Evolutionary conservation across 1,139 yeast species (phyloP), one percentile per base, ranked within the genome.

Genomic region (Scheffersomyces titani): DNA sequence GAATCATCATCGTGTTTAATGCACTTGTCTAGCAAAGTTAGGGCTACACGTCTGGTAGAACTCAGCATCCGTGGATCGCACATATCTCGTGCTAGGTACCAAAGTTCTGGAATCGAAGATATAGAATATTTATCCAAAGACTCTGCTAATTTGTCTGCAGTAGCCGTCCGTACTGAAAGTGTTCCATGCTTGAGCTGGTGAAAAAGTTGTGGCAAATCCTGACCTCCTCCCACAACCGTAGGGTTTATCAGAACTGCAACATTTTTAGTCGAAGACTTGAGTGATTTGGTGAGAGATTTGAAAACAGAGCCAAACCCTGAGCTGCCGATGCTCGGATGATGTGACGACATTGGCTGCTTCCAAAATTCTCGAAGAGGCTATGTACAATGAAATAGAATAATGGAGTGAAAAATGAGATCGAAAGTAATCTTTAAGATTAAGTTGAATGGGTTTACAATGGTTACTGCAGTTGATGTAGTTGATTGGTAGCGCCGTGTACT

Each of bases 81-180:
- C 70, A 89, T 73, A 57, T 83, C 86, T 61, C 85, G 75, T 0
- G 88, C 88, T 56, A 86, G 73, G 65, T 88, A 86, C 97, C 97
- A 91, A 3, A 90, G 80, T 63, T 89, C 93, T 0, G 90, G 88
- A 5, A 89, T 78, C 2, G 89, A 83, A 0, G 88, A 79, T 2
- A 87, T 80, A 7, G 88, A 77, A 54, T 80, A 81, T 51, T 79
- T 81, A 49, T 80, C 79, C 3, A 90, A 70, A 1, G 85, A 77
- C 4, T 80, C 81, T 4, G 83, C 74, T 50, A 90, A 71, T 48
- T 79, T 73, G 4, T 75, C 77, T 0, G 90, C 87, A 0, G 90
- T 86, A 1, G 76, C 74, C 1, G 76, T 79, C 57, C 89, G 71
- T 22, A 77, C 79, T 6, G 81, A 68, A 16, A 72, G 63, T 1